phyloP scores from a whole-genome alignment of 345 rosid genomes.

The Lepidium didymum region DNA sequence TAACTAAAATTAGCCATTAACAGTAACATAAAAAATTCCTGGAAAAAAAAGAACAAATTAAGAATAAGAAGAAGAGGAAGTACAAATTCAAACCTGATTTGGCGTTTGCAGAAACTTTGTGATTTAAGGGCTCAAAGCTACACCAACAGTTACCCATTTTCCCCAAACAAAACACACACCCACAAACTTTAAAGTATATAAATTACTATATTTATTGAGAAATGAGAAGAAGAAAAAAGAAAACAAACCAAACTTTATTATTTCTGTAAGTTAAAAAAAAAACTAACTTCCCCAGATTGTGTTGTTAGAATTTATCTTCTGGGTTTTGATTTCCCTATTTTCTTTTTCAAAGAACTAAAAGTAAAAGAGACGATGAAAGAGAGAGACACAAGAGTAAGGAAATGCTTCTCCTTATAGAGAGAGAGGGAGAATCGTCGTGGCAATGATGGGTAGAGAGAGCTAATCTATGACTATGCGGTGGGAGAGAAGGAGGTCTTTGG shows the following conservation, averaged over 20 bases:
- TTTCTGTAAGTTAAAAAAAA: constrained; percentile 2
- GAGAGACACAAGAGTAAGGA: constrained; percentile 8
- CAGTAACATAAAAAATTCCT: background rate
- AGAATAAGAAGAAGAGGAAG: background rate
- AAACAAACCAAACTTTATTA: too few species aligned
- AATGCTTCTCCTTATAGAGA: constrained; percentile 5
- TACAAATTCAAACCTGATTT: constrained; percentile 55
- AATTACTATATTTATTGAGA: constrained; percentile 12
- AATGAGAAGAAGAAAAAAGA: constrained; percentile 10
- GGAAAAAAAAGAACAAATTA: background rate
- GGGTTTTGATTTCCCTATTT: background rate
- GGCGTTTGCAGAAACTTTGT: constrained; percentile 78
- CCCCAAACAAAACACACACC: constrained; percentile 15
- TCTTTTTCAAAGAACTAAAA: background rate
- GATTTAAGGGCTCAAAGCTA: constrained; percentile 60
- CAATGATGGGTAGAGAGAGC: constrained; percentile 38
- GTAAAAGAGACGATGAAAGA: constrained; percentile 14
- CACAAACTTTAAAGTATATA: background rate
- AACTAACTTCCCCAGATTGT: background rate
- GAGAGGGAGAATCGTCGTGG: constrained; percentile 26
- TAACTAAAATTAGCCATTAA: background rate
- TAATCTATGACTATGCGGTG: constrained; percentile 33
- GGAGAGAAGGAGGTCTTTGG: constrained; percentile 40
- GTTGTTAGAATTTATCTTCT: background rate
- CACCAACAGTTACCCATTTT: constrained; percentile 87